Evolutionary conservation across 768 basidiomycete species (phyloP), one percentile per base, ranked within the genome.

Genomic region (Hygrophorus russula): DNA sequence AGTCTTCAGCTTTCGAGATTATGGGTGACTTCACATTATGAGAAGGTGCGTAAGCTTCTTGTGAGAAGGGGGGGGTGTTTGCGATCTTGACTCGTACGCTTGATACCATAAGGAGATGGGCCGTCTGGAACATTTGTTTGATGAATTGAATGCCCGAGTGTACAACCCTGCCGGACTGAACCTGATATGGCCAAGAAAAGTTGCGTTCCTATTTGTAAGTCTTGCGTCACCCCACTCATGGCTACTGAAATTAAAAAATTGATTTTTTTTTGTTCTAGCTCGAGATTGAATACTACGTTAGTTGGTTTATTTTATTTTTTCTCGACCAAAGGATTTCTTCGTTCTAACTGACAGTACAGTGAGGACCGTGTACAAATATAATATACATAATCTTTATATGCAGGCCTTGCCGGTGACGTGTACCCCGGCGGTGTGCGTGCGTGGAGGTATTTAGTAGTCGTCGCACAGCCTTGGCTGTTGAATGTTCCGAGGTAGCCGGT

Each of bases 201-300:
- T 85, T 44, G 96, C 86, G 0, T 92, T 93, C 59, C 69, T 97
- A 52, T 99, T 85, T 63, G 94, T 97, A 58, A 62, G 93, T 83
- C 38, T 18, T 7, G 19, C 19, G 31, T 43, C n/a, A 7, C 14
- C 43, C 34, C 34, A 34, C 48, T 29, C 28, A 41, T 36, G 43
- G 4, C 45, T 50, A 39, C 17, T 36, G 15, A 13, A 24, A 28
- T 48, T 17, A 45, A 17, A 18, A 11, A 36, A 50, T 45, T 48
- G 41, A 39, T 49, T 46, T 12, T 41, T 31, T 5, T 8, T 24
- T 36, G 36, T 53, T n/a, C 24, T 3, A 97, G 93, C 71, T 97
- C 53, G 93, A 97, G 67, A 87, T 97, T 46, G 93, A 97, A 55
- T 92, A 91, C 65, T 92, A 91, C 62, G 84, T 87, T 43, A 65